These are phyloP conservation scores for Cercospora sp. DNA, from an alignment of 2,329 filamentous ascomycete genomes.

Conservation along the genomic window DNA sequence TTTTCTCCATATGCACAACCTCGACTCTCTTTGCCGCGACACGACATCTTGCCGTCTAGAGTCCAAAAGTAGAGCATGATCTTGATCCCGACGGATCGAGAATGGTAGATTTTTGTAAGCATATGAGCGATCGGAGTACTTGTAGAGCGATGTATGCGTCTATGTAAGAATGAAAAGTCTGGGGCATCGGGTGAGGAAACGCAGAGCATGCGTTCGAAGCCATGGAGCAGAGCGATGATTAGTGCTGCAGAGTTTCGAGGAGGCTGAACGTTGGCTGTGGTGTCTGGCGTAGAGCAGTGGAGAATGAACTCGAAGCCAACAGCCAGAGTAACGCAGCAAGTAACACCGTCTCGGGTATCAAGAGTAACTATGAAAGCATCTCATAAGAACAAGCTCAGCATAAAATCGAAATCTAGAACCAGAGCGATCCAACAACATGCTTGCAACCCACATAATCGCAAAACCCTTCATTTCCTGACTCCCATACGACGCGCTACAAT, in stretches of 20 bases:
- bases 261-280: not conserved
- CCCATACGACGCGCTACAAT: not conserved
- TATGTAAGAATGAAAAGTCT: not conserved
- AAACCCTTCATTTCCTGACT: too few species aligned
- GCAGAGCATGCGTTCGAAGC: not conserved
- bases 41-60: too few species aligned
- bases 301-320: not conserved
- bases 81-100: too few species aligned
- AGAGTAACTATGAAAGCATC: not conserved
- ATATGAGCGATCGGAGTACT: too few species aligned
- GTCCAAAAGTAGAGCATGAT: not conserved
- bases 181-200: not conserved
- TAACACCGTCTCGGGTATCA: not conserved
- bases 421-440: too few species aligned
- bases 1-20: too few species aligned
- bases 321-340: not conserved
- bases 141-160: not conserved
- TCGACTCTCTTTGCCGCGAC: too few species aligned
- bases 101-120: too few species aligned
- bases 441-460: too few species aligned
- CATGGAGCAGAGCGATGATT: not conserved
- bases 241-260: not conserved
- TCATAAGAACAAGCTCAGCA: too few species aligned
- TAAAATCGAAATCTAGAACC: too few species aligned
- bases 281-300: not conserved